Evolutionary conservation across 192 early-diverging fungal species (phyloP).

Genomic region (Coemansia reversa): DNA sequence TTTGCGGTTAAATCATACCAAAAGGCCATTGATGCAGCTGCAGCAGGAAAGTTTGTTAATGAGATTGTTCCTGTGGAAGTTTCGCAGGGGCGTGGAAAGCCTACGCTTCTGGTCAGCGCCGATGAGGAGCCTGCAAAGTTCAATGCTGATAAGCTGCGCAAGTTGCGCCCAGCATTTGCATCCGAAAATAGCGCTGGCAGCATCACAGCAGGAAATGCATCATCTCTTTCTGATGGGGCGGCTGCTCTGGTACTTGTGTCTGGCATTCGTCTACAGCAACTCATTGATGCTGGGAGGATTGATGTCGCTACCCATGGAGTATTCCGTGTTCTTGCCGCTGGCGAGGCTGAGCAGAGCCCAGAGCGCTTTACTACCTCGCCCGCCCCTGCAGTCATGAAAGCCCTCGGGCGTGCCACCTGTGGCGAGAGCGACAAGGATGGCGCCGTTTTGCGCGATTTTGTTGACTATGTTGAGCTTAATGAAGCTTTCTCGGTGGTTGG

Average conservation of each 20-base stretch:
- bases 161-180: conserved; percentile 86
- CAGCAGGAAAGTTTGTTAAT: conserved; percentile 58
- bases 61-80: conserved; percentile 76
- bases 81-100: conserved; percentile 66
- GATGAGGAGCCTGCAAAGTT: conserved; percentile 72
- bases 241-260: conserved; percentile 75
- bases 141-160: conserved; percentile 83
- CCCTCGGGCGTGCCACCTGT: conserved; percentile 61
- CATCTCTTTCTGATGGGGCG: conserved; percentile 78
- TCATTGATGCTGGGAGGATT: conserved; percentile 40
- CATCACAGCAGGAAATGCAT: conserved; percentile 88
- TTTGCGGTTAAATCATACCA: conserved; percentile 74
- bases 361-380: conserved; percentile 75
- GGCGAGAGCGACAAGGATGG: conserved; percentile 46
- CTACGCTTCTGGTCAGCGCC: conserved; percentile 56
- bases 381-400: conserved; percentile 74
- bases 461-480: conserved; percentile 81
- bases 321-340: conserved; percentile 64
- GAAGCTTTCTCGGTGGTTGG: conserved; percentile 83
- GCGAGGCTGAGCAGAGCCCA: conserved; percentile 73
- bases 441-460: conserved; percentile 55
- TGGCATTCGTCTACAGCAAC: conserved; percentile 55
- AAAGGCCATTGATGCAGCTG: conserved; percentile 69
- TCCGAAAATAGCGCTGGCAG: conserved; percentile 69
- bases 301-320: conserved; percentile 24